These are phyloP conservation scores for Aegilops longissima DNA, from an alignment of 176 grass and related monocot genomes.

Conservation along the genomic window DNA sequence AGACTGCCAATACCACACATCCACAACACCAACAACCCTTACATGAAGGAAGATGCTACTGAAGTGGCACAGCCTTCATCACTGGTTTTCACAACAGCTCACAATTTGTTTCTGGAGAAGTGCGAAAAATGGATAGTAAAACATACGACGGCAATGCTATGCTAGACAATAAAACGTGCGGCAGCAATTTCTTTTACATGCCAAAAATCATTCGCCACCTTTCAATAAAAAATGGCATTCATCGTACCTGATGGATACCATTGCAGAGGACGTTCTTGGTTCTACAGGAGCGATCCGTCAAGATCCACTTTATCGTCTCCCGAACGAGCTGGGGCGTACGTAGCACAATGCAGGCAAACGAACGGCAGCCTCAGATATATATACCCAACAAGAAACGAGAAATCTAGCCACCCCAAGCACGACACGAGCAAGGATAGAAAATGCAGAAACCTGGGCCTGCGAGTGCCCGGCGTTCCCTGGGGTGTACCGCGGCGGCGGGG, in stretches of 20 bases:
- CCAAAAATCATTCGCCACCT: neutral
- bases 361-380: neutral
- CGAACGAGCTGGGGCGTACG: neutral
- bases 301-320: neutral
- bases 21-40: neutral
- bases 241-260: slow-evolving; percentile 6
- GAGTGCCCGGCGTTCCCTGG: slow-evolving; percentile 32
- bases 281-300: neutral
- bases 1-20: neutral
- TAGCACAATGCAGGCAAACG: neutral
- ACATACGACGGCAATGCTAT: too few relatives aligned
- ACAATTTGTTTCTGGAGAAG: neutral
- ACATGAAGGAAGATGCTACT: neutral
- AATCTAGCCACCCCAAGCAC: neutral
- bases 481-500: slow-evolving; percentile 41
- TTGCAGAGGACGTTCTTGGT: neutral
- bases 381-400: neutral
- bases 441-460: slow-evolving; percentile 33
- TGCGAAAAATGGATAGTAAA: neutral
- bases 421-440: neutral
- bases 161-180: neutral
- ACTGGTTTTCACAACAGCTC: neutral
- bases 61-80: neutral
- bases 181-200: neutral
- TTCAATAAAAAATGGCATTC: neutral